phyloP scores from a whole-genome alignment of 176 grass and related monocot genomes.

The Urochloa ruziziensis region DNA sequence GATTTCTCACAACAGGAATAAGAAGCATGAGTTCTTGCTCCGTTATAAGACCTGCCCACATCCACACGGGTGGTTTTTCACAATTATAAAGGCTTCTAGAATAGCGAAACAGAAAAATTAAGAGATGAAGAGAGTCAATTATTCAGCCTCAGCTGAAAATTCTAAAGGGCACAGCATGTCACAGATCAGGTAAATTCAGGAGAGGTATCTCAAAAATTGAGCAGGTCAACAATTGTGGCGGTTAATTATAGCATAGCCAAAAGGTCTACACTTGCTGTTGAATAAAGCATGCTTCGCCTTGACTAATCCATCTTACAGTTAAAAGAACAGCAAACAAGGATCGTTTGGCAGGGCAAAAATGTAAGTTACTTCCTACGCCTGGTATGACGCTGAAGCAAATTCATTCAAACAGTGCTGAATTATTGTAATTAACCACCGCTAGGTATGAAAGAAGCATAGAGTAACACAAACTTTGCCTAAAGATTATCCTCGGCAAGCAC shows the following conservation, averaged over 20 bases:
- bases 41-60: background rate
- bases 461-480: background rate
- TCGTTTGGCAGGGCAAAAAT: background rate
- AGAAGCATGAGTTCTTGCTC: background rate
- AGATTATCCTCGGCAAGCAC: background rate
- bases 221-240: background rate
- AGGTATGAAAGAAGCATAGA: background rate
- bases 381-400: background rate
- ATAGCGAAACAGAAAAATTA: background rate
- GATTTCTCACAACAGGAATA: constrained; percentile 5
- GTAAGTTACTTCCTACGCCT: background rate
- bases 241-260: constrained; percentile 4
- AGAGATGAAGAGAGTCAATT: background rate
- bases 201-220: background rate
- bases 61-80: background rate
- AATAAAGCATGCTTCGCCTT: constrained; percentile 3
- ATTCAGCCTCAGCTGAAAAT: background rate
- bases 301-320: background rate
- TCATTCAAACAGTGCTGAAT: background rate
- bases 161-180: background rate
- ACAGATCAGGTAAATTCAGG: background rate
- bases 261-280: background rate
- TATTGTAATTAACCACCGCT: constrained; percentile 11
- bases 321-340: background rate
- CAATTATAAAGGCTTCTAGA: background rate